These are phyloP conservation scores for Aspergillus baeticus DNA, from an alignment of 495 filamentous ascomycete genomes.

Conservation along the genomic window DNA sequence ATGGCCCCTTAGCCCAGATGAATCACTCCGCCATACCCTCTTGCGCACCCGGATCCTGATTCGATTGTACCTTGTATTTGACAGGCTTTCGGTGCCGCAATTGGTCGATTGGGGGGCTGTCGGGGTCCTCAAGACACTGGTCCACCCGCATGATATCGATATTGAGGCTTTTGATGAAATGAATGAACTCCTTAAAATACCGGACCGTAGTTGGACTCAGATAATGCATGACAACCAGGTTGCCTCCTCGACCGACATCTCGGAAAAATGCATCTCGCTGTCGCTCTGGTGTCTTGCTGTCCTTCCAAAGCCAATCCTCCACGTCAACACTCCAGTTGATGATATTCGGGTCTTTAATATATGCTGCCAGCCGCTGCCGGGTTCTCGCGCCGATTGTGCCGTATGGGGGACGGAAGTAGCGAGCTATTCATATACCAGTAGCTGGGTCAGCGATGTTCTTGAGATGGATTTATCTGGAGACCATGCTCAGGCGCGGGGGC, in stretches of 20 bases:
- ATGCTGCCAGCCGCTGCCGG: slow-evolving; percentile 58
- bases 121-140: slow-evolving; percentile 70
- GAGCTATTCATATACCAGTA: slow-evolving; percentile 27
- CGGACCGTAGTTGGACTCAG: slow-evolving; percentile 64
- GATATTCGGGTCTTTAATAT: slow-evolving; percentile 53
- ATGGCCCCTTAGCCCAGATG: background rate
- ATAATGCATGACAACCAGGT: slow-evolving; percentile 78
- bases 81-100: background rate
- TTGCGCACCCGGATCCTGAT: background rate
- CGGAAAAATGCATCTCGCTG: slow-evolving; percentile 74
- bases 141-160: slow-evolving; percentile 75
- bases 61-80: slow-evolving; percentile 1
- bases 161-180: slow-evolving; percentile 62
- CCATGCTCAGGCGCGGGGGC: background rate
- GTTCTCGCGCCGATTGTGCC: slow-evolving; percentile 72
- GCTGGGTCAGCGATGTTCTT: background rate
- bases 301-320: slow-evolving; percentile 76
- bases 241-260: slow-evolving; percentile 63
- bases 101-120: slow-evolving; percentile 40
- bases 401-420: slow-evolving; percentile 76
- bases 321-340: slow-evolving; percentile 77
- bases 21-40: background rate
- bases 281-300: slow-evolving; percentile 62
- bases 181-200: slow-evolving; percentile 68
- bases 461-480: background rate